Conservation (phyloP, 1,284 basidiomycete genomes). For the Irpex lacteus region DNA sequence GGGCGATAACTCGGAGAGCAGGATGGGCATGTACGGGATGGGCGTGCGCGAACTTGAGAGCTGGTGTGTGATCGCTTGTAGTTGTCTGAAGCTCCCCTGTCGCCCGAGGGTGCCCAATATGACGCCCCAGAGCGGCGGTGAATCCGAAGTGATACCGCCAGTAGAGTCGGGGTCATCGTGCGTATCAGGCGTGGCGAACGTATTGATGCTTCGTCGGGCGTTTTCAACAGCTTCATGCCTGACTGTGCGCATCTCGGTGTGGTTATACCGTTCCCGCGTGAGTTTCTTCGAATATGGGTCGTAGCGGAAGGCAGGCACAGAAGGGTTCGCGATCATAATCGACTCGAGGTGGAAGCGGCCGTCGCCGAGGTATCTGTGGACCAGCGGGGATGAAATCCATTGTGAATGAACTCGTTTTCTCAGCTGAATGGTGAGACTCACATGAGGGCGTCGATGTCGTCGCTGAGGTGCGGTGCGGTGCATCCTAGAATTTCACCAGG, state of each 20-base stretch:
- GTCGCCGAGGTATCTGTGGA: slow-evolving; percentile 87
- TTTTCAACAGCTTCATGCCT: slow-evolving; percentile 77
- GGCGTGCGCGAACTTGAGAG: slow-evolving; percentile 47
- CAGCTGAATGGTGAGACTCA: slow-evolving; percentile 38
- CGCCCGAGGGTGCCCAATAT: slow-evolving; percentile 93
- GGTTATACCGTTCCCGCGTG: slow-evolving; percentile 91
- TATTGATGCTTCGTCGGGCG: slow-evolving; percentile 64
- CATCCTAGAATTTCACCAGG: slow-evolving; percentile 98
- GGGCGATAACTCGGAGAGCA: slow-evolving; percentile 95
- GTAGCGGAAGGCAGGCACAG: slow-evolving; percentile 95
- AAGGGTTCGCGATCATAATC: slow-evolving; percentile 98
- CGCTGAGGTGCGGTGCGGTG: slow-evolving; percentile 82
- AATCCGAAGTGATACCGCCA: slow-evolving; percentile 11
- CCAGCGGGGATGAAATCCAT: slow-evolving; percentile 6
- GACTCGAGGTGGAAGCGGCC: slow-evolving; percentile 98
- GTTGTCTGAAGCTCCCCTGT: slow-evolving; percentile 90
- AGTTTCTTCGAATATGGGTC: slow-evolving; percentile 98
- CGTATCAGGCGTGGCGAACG: slow-evolving; percentile 22
- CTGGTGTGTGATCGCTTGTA: slow-evolving; percentile 80
- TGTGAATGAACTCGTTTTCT: background rate
- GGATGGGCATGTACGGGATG: slow-evolving; percentile 84
- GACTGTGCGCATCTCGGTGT: slow-evolving; percentile 80
- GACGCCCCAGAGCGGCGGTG: slow-evolving; percentile 78
- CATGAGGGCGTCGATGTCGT: slow-evolving; percentile 87
- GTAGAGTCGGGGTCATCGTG: slow-evolving; percentile 3